Percentiles rank a stretch among this genome's conserved stretches.
phyloP scores from a whole-genome alignment of 2,329 filamentous ascomycete genomes.

The Hysterium pulicare region DNA sequence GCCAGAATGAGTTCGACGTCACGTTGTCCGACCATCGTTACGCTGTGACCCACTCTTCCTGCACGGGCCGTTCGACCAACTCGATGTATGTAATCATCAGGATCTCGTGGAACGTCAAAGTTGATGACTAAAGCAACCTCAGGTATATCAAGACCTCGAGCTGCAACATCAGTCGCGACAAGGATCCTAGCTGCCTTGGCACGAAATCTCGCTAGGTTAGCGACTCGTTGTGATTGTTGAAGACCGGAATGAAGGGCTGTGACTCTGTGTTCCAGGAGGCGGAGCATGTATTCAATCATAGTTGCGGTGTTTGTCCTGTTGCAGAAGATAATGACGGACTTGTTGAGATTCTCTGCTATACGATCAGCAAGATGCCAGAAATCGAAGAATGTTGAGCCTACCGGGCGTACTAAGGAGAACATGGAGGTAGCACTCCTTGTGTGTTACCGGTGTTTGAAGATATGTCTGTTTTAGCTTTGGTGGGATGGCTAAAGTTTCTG shows the following conservation, averaged over 20 bases:
- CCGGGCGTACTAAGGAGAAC: slow-evolving; percentile 71
- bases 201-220: slow-evolving; percentile 88
- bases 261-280: slow-evolving; percentile 81
- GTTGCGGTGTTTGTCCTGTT: slow-evolving; percentile 88
- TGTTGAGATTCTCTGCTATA: slow-evolving; percentile 63
- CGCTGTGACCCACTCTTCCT: slow-evolving; percentile 74
- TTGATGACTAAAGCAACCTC: slow-evolving; percentile 88
- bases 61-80: slow-evolving; percentile 94
- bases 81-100: slow-evolving; percentile 95
- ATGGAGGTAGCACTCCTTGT: slow-evolving; percentile 93
- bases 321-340: slow-evolving; percentile 87
- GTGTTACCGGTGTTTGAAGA: slow-evolving; percentile 82
- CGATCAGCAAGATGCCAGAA: too few relatives aligned
- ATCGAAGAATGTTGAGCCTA: slow-evolving; percentile 2
- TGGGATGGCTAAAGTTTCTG: slow-evolving; percentile 69
- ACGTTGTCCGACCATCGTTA: slow-evolving; percentile 88
- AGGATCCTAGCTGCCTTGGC: slow-evolving; percentile 84
- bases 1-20: slow-evolving; percentile 88
- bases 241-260: slow-evolving; percentile 88
- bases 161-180: slow-evolving; percentile 92
- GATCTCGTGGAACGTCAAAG: slow-evolving; percentile 92
- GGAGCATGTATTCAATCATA: slow-evolving; percentile 81
- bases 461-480: slow-evolving; percentile 79
- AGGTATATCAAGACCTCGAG: slow-evolving; percentile 91
- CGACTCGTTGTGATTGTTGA: slow-evolving; percentile 76